phyloP scores from a whole-genome alignment of 2,329 filamentous ascomycete species.

The Fonsecaea pedrosoi region DNA sequence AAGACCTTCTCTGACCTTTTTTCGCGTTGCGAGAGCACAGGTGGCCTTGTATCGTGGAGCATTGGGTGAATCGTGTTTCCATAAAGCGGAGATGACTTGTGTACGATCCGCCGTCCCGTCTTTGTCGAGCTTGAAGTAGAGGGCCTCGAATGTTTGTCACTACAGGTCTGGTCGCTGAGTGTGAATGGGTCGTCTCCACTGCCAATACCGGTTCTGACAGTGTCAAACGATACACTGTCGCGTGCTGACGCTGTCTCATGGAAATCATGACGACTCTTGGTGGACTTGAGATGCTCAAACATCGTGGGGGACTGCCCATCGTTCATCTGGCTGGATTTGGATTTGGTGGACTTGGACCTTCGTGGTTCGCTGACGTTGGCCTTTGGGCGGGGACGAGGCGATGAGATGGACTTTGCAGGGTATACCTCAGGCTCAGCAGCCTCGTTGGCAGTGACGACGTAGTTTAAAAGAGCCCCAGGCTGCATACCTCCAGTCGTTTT shows the following conservation, averaged over 20 bases:
- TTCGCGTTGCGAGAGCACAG: background rate
- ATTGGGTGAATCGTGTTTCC: background rate
- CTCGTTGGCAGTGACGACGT: constrained; percentile 21
- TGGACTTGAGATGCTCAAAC: constrained; percentile 28
- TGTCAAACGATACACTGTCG: background rate
- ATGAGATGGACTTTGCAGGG: background rate
- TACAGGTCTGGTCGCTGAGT: background rate
- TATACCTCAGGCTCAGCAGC: background rate
- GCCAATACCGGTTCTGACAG: background rate
- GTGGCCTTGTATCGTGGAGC: background rate
- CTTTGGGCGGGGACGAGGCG: constrained; percentile 6
- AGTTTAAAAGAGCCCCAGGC: constrained; percentile 25
- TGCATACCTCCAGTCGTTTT: constrained; percentile 26
- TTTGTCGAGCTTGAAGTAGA: constrained; percentile 23
- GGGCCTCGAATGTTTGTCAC: constrained; percentile 23
- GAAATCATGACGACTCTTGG: constrained; percentile 18
- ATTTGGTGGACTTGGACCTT: constrained; percentile 16
- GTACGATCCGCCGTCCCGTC: background rate
- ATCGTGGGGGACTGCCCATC: constrained; percentile 19
- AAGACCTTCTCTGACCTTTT: background rate
- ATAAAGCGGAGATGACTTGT: constrained; percentile 3
- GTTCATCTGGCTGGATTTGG: background rate
- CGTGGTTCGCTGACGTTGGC: background rate
- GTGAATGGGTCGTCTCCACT: background rate
- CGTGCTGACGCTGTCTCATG: background rate